A percentile compares a stretch with the other conserved stretches of the same genome.
These are phyloP conservation scores for Smallanthus sonchifolius DNA, from an alignment of 129 eudicot genomes.

Conservation along the genomic window DNA sequence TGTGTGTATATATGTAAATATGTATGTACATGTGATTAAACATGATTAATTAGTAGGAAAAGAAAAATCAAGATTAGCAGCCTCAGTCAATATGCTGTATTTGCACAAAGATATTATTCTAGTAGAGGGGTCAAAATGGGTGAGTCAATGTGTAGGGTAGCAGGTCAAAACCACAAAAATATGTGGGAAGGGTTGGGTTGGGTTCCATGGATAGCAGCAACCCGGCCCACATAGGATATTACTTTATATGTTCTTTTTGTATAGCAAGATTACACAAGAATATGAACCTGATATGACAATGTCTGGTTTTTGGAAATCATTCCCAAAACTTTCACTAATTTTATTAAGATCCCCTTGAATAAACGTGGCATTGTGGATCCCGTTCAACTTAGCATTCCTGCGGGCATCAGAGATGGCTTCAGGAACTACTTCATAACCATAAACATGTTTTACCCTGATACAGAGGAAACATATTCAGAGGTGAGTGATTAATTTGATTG, in stretches of 20 bases:
- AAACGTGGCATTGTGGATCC: slow-evolving; percentile 76
- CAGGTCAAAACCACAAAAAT: neutral
- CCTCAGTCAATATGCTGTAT: neutral
- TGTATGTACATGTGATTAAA: neutral
- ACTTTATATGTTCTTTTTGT: neutral
- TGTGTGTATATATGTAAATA: neutral
- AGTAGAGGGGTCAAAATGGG: neutral
- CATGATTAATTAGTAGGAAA: neutral
- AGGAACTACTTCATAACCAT: slow-evolving; percentile 88
- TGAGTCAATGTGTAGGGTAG: neutral
- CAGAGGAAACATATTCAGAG: neutral
- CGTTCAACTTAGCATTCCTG: slow-evolving; percentile 76
- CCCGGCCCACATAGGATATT: neutral
- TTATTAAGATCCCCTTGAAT: slow-evolving; percentile 91
- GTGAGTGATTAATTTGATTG: neutral
- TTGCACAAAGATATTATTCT: neutral
- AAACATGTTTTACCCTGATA: slow-evolving; percentile 76
- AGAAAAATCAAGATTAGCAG: neutral
- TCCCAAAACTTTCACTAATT: slow-evolving; percentile 74
- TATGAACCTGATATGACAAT: slow-evolving; percentile 73
- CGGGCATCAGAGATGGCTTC: slow-evolving; percentile 90
- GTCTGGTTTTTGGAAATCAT: slow-evolving; percentile 78
- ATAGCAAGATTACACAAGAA: neutral
- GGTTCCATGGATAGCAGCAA: neutral
- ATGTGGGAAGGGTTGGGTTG: neutral